A percentile compares a stretch with the other conserved stretches of the same genome.
Evolutionary conservation across 306 rosid species (phyloP).

Genomic region (Heteromeles arbutifolia): DNA sequence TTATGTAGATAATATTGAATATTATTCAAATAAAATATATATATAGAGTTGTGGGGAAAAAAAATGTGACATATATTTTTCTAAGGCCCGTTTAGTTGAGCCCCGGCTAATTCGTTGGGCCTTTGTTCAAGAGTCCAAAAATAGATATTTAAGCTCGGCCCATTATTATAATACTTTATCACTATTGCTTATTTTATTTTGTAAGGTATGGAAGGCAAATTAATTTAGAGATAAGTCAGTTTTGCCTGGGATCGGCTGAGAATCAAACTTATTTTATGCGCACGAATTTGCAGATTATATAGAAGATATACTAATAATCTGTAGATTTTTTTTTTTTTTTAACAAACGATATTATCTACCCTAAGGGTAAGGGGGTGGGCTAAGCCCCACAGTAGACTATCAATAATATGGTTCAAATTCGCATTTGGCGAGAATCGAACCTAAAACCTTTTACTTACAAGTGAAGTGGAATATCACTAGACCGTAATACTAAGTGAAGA

Average conservation of each 20-base stretch:
- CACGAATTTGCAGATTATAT: not conserved
- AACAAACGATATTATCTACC: too few species aligned
- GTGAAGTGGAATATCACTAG: not conserved
- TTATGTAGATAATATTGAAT: too few species aligned
- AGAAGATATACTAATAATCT: not conserved
- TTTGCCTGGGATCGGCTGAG: not conserved
- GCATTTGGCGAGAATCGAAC: too few species aligned
- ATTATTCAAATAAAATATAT: too few species aligned
- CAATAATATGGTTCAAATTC: too few species aligned
- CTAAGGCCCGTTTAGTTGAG: not conserved
- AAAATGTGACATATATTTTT: not conserved
- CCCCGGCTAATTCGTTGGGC: not conserved
- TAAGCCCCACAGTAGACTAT: fast-evolving
- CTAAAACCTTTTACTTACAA: too few species aligned
- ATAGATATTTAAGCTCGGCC: not conserved
- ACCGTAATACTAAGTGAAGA: too few species aligned
- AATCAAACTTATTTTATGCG: not conserved
- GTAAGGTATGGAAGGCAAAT: too few species aligned
- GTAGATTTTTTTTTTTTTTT: too few species aligned
- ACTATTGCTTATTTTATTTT: not conserved
- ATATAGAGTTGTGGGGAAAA: too few species aligned
- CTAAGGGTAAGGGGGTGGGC: too few species aligned
- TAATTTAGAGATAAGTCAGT: not conserved
- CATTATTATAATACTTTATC: not conserved
- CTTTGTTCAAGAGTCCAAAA: not conserved